A percentile compares a stretch with the other conserved stretches of the same genome.
These are phyloP conservation scores for Ceratocystis ficicola DNA, from an alignment of 2,329 filamentous ascomycete species.

Conservation along the genomic window DNA sequence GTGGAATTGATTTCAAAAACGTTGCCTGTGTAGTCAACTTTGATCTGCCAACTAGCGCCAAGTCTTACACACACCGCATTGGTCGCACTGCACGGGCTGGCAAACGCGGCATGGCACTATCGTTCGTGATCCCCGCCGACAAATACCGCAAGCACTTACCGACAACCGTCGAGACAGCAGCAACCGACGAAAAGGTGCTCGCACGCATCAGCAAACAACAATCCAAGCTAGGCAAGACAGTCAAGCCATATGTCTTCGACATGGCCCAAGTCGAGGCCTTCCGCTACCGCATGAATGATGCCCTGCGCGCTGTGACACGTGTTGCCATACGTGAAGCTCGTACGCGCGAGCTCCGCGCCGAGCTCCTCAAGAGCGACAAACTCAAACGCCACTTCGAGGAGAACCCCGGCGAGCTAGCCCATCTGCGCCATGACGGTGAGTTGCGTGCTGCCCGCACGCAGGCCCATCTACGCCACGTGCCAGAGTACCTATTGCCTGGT, in stretches of 20 bases:
- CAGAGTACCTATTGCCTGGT: slow-evolving; percentile 78
- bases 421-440: slow-evolving; percentile 83
- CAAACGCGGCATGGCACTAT: slow-evolving; percentile 87
- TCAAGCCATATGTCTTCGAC: slow-evolving; percentile 88
- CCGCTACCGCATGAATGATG: slow-evolving; percentile 88
- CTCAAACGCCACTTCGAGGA: slow-evolving; percentile 93
- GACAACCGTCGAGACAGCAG: slow-evolving; percentile 61
- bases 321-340: slow-evolving; percentile 84
- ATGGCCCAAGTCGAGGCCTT: slow-evolving; percentile 90
- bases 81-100: slow-evolving; percentile 86
- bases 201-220: slow-evolving; percentile 70
- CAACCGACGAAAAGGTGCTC: slow-evolving; percentile 75
- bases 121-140: slow-evolving; percentile 75
- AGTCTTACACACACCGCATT: slow-evolving; percentile 94
- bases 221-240: slow-evolving; percentile 61
- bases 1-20: slow-evolving; percentile 94
- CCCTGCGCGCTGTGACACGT: slow-evolving; percentile 75
- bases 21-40: slow-evolving; percentile 94
- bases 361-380: slow-evolving; percentile 87
- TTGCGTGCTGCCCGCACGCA: slow-evolving; percentile 72
- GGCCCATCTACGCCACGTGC: slow-evolving; percentile 83
- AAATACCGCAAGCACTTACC: slow-evolving; percentile 82
- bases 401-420: slow-evolving; percentile 77
- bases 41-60: slow-evolving; percentile 75
- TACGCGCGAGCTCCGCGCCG: slow-evolving; percentile 73